Base-by-base conservation (phyloP, 768 basidiomycete genomes). In the Naematelia aurantialba region DNA sequence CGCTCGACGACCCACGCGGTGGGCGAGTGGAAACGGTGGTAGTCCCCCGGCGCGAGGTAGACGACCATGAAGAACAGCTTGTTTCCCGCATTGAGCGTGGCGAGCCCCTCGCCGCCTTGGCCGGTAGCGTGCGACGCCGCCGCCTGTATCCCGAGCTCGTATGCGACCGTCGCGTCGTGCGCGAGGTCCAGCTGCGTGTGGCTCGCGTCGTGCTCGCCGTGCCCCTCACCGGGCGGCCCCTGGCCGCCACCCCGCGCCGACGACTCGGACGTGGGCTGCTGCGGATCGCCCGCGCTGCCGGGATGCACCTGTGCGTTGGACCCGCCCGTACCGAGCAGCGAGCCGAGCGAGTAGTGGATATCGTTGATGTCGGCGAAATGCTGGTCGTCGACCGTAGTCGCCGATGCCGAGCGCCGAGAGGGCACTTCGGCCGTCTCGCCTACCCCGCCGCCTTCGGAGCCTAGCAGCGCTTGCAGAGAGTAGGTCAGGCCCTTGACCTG, bases 401-500 rank as follows among this genome's bases (percentile, higher is more conserved):
- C 13, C n/a, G 53, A 45, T 14, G 13, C 17, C 19, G 55, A 27
- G 14, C 50, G 58, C 11, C 55, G 47, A 11, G 56, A 59, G 5
- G 27, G 39, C 22, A 69, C 55, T 25, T 64, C 59, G 3, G 60
- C 53, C 5, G 61, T 30, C 24, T 68, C 64, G 17, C 69, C 71
- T 22, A 66, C 63, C 4, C 63, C 58, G n/a, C 62, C 34, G 12
- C 63, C 64, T 4, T 77, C 75, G 0, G 73, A 67, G 34, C 96
- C 96, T 14, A 99, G 85, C 0, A 99, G 81, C 0, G 93, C 92
- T 61, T 96, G 89, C 12, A 99, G 83, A 1, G 92, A 96, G 72
- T 99, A 99, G 0, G 91, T 96, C 63, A 94, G 87, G 14, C 96
- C 96, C 78, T 99, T 99, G 72, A 99, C 90, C 78, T 97, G 93